phyloP scores from a whole-genome alignment of 139 green algal species.

The Closterium sp. region DNA sequence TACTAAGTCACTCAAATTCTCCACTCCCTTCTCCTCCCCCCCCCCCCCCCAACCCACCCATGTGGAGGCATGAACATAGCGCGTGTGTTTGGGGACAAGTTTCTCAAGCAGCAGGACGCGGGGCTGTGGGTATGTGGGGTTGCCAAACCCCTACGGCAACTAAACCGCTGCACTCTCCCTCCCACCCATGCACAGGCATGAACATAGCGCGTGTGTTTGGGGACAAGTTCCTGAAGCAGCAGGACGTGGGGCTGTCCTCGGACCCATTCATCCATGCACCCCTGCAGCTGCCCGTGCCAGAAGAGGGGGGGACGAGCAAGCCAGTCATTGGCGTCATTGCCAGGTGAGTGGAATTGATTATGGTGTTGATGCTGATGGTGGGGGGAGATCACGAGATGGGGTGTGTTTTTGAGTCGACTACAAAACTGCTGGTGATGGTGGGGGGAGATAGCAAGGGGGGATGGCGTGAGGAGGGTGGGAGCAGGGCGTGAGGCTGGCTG shows the following conservation, averaged over 20 bases:
- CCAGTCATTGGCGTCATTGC: conserved; percentile 13
- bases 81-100: conserved; percentile 73
- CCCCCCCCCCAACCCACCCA: too few species aligned
- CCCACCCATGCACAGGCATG: conserved; percentile 67
- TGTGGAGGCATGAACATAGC: conserved; percentile 69
- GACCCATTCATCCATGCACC: conserved; percentile 53
- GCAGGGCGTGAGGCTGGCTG: conserved; percentile 65
- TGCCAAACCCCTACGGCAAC: too few species aligned
- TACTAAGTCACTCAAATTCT: too few species aligned
- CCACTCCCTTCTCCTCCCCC: too few species aligned
- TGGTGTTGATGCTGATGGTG: background rate
- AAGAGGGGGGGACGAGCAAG: background rate
- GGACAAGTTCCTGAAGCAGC: conserved; percentile 70
- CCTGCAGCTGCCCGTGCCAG: conserved; percentile 13
- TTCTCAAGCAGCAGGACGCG: conserved; percentile 70
- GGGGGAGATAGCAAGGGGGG: too few species aligned
- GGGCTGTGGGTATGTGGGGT: too few species aligned
- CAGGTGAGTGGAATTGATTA: background rate
- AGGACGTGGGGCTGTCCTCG: conserved; percentile 69
- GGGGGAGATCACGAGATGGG: too few species aligned
- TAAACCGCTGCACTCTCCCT: too few species aligned
- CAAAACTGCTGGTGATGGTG: too few species aligned
- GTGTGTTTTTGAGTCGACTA: too few species aligned
- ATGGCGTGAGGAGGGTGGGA: background rate
- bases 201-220: conserved; percentile 72